Conservation (phyloP, 2,329 filamentous ascomycete genomes). For the Verticillium tricorpus region DNA sequence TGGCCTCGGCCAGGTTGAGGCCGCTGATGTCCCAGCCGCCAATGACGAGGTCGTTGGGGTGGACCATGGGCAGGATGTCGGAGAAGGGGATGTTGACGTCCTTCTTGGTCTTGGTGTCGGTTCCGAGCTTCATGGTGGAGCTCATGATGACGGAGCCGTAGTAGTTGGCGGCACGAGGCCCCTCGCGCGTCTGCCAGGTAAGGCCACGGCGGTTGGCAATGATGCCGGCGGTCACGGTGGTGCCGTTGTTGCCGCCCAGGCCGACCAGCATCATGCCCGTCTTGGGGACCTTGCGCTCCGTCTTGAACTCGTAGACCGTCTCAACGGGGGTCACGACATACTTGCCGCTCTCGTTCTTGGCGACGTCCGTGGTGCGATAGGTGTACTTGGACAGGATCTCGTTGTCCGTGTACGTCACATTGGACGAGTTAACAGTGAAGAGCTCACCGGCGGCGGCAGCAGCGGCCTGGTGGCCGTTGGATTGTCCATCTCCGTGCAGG, state of each 20-base stretch:
- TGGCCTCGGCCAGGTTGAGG: constrained; percentile 82
- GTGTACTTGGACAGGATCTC: constrained; percentile 93
- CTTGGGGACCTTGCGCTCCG: constrained; percentile 88
- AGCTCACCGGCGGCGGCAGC: constrained; percentile 44
- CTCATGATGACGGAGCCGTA: constrained; percentile 97
- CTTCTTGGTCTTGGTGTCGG: constrained; percentile 73
- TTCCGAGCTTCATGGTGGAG: constrained; percentile 94
- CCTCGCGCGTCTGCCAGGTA: constrained; percentile 91
- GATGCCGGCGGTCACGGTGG: constrained; percentile 94
- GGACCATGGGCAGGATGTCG: constrained; percentile 90
- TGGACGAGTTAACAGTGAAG: constrained; percentile 87
- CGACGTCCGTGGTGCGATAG: constrained; percentile 88
- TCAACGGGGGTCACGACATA: constrained; percentile 82
- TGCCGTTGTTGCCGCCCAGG: constrained; percentile 97
- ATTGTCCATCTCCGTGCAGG: constrained; percentile 56
- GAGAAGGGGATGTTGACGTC: constrained; percentile 98
- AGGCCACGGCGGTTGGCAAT: constrained; percentile 87
- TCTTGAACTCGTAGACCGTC: constrained; percentile 95
- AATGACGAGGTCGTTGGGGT: constrained; percentile 91
- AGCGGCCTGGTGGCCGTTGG: constrained; percentile 34
- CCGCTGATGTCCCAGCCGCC: constrained; percentile 97
- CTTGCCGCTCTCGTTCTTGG: constrained; percentile 63
- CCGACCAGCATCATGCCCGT: constrained; percentile 96
- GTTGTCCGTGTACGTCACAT: constrained; percentile 83
- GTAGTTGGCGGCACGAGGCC: constrained; percentile 83